These are phyloP conservation scores for Barnettozyma populi DNA, from an alignment of 805 yeast species.

Conservation along the genomic window DNA sequence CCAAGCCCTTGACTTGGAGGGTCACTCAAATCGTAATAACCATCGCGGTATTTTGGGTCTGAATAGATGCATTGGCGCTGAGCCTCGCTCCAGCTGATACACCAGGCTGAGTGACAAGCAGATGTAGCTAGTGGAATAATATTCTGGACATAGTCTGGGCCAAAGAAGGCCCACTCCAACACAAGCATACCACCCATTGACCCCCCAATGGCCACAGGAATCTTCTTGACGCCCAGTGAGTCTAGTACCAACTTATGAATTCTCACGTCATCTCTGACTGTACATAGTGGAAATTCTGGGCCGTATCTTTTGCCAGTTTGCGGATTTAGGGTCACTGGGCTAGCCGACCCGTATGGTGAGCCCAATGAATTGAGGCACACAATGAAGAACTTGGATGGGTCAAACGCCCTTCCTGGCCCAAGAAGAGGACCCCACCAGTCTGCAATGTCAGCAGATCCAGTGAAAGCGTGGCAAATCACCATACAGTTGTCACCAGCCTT, in stretches of 20 bases:
- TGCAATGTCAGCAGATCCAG: slow-evolving; percentile 91
- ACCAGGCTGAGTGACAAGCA: slow-evolving; percentile 96
- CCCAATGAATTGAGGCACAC: slow-evolving; percentile 91
- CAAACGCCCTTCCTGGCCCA: slow-evolving; percentile 84
- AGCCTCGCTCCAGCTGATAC: slow-evolving; percentile 98
- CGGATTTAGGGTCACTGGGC: slow-evolving; percentile 82
- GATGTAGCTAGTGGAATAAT: slow-evolving; percentile 87
- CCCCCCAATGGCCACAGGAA: slow-evolving; percentile 90
- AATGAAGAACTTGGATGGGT: slow-evolving; percentile 80
- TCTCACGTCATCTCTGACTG: slow-evolving; percentile 87
- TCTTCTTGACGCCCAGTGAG: slow-evolving; percentile 65
- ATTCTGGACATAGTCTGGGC: slow-evolving; percentile 58
- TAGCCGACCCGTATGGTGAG: slow-evolving; percentile 93
- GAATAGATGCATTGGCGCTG: slow-evolving; percentile 94
- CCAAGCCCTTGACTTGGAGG: slow-evolving; percentile 85
- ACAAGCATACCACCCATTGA: slow-evolving; percentile 99
- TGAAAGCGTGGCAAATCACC: slow-evolving; percentile 92
- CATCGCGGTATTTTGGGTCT: slow-evolving; percentile 90
- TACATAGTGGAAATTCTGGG: slow-evolving; percentile 90
- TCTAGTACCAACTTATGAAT: slow-evolving; percentile 77
- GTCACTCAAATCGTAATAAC: slow-evolving; percentile 71
- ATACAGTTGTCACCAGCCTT: slow-evolving; percentile 65
- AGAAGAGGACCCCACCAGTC: slow-evolving; percentile 99
- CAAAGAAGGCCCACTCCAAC: slow-evolving; percentile 78
- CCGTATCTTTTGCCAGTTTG: slow-evolving; percentile 76